Evolutionary conservation across 176 grass and related monocot species (phyloP), one percentile per base, ranked within the genome.

Genomic region (Avena sativa): DNA sequence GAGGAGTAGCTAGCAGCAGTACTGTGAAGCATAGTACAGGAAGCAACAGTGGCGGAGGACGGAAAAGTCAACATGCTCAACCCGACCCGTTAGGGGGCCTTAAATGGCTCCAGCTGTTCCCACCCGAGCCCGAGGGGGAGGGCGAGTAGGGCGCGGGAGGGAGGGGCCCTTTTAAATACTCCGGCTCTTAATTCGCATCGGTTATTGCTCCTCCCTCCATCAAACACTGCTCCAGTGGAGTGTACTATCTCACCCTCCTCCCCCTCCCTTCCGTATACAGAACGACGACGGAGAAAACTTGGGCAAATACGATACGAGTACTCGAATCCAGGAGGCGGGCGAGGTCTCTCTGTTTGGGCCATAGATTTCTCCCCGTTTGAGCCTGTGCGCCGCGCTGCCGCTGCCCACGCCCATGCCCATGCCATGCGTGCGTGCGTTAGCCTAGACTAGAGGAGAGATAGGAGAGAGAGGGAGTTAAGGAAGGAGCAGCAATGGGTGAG

Each of bases 81-180:
- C 26, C 74, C 52, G 86, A 72, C 86, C 83, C 59, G 80, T 74
- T 88, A 82, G 56, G 71, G 86, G 61, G 79, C 71, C 78, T 84
- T 94, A 89, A 94, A 92, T 92, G 84, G 76, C 90, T 90, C 89
- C 89, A 92, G 90, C 92, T 92, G 87, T 92, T 79, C 78, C 87
- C 88, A 90, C 76, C 85, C 87, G 70, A 84, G 63, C 72, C 92
- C 86, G 75, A 82, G 79, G 63, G 72, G 25, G 70, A 12, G 58
- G 17, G 52, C 4, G 64, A 32, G 55, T 32, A 80, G 55, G 55
- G 55, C 17, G 74, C 19, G 40, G 5, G 40, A 40, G 11, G 78
- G 75, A 79, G 85, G 49, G 44, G 12, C 58, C 81, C 60, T 73
- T 79, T 95, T 95, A 25, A 91, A 89, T 89, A 89, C 91, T 59